These are phyloP conservation scores for Pterocarpus macrocarpus DNA, from an alignment of 306 rosid genomes.

Conservation along the genomic window DNA sequence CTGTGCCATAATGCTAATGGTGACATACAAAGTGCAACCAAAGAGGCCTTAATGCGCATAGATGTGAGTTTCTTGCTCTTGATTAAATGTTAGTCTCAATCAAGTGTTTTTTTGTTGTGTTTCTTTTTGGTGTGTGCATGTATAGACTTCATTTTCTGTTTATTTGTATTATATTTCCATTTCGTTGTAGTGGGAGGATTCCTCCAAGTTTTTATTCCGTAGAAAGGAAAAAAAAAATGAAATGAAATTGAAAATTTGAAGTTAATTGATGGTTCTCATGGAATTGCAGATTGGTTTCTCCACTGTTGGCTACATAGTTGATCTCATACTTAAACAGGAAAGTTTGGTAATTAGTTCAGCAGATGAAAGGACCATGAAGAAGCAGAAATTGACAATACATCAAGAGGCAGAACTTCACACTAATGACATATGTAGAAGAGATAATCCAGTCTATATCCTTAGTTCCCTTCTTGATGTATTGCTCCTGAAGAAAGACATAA, in stretches of 20 bases:
- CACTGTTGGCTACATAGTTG: slow-evolving; percentile 63
- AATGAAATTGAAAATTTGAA: background rate
- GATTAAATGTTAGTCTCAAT: slow-evolving; percentile 10
- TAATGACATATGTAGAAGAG: slow-evolving; percentile 55
- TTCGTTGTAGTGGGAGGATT: background rate
- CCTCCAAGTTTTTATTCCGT: slow-evolving; percentile 4
- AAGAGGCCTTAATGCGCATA: slow-evolving; percentile 71
- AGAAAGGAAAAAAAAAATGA: background rate
- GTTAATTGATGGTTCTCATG: slow-evolving; percentile 41
- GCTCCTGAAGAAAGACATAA: slow-evolving; percentile 78
- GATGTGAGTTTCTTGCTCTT: slow-evolving; percentile 62
- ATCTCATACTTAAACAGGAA: slow-evolving; percentile 54
- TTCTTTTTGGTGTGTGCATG: background rate
- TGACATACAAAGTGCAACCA: slow-evolving; percentile 71
- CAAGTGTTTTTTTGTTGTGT: slow-evolving; percentile 7
- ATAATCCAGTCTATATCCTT: slow-evolving; percentile 57
- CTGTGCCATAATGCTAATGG: slow-evolving; percentile 68
- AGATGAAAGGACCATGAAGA: slow-evolving; percentile 65
- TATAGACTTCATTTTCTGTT: slow-evolving; percentile 5
- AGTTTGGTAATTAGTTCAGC: slow-evolving; percentile 45
- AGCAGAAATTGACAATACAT: slow-evolving; percentile 59
- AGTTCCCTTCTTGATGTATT: slow-evolving; percentile 85
- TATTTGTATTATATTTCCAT: slow-evolving; percentile 27
- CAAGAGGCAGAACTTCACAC: slow-evolving; percentile 48
- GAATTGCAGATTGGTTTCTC: slow-evolving; percentile 70